Base-by-base conservation (phyloP, 306 rosid species). In the Cucumis melo region DNA sequence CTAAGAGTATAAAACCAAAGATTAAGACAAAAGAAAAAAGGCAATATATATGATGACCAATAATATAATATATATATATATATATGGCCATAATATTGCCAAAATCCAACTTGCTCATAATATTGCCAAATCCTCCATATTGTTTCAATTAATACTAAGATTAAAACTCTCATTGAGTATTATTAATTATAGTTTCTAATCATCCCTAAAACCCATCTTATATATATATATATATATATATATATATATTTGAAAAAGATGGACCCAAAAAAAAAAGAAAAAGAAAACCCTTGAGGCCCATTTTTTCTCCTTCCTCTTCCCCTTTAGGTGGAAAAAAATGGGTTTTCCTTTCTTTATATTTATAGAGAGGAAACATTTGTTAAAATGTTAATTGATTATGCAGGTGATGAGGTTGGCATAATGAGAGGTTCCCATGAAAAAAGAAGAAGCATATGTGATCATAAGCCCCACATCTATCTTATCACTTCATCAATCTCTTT, bases 401-500 rank as follows among this genome's bases (percentile, higher is more conserved):
- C 78, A 85, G 92, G 65, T 82, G 78, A 78, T 83, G 36, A 34
- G 82, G 51, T 68, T 81, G 80, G 74, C 78, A 80, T 78, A 64
- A 56, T 77, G 79, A 48, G 78, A 83, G 80, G 86, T 32, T 85
- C 77, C 56, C 1, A 81, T 85, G 68, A 27, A 83, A 83, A 84
- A 91, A 84, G 86, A 84, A 81, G 83, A 83, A 55, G 88, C 55
- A 48, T 8, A 4, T 3, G 21, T 71, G 76, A 71, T 27, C 19
- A 67, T 44, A 78, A 83, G 89, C 83, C 88, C 93, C 92, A 83
- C 88, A 77, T 78, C 75, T 54, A 72, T 87, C 85, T 87, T 75
- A 87, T 90, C 91, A 83, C 83, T 50, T 62, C 71, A 81, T 86
- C 88, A 80, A 93, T 93, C 96, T 87, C 98, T 90, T 91, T 93